Percentiles rank a stretch among this genome's conserved stretches.
Evolutionary conservation across 176 grass and related monocot species (phyloP).

Genomic region (Raddia guianensis): DNA sequence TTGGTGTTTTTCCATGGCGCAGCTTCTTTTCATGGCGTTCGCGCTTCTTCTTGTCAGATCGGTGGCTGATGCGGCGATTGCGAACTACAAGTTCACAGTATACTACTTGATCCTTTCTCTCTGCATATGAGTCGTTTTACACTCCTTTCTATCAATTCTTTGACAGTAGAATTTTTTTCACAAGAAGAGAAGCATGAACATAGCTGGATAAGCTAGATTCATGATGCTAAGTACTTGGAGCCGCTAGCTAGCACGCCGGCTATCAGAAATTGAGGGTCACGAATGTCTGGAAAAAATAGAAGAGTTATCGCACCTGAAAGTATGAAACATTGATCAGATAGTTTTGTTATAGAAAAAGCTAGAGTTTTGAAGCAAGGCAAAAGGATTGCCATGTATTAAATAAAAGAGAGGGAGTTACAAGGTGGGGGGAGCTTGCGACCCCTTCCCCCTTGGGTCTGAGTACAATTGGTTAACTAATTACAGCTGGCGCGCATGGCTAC

Average conservation of each 20-base stretch:
- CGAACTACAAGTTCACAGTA: constrained; percentile 58
- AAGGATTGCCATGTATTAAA: too few relatives aligned
- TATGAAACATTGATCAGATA: neutral
- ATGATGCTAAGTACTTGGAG: neutral
- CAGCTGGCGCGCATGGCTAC: too few relatives aligned
- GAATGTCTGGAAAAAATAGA: neutral
- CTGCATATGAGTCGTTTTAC: constrained; percentile 18
- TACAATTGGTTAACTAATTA: too few relatives aligned
- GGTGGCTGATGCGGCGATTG: constrained; percentile 45
- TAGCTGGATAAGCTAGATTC: neutral
- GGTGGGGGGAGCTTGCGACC: too few relatives aligned
- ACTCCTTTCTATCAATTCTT: constrained; percentile 10
- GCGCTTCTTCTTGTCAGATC: constrained; percentile 39
- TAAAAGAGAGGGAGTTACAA: too few relatives aligned
- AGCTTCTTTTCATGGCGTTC: constrained; percentile 36
- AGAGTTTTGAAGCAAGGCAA: too few relatives aligned
- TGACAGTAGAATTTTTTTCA: constrained; percentile 1
- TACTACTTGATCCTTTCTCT: neutral
- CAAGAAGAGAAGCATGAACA: neutral
- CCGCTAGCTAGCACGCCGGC: too few relatives aligned
- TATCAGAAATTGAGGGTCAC: constrained; percentile 1
- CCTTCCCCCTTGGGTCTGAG: too few relatives aligned
- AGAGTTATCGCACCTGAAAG: neutral
- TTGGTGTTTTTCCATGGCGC: constrained; percentile 49
- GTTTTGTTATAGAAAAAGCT: neutral